phyloP scores from a whole-genome alignment of 257 asterid species.

The Nicotiana undulata region DNA sequence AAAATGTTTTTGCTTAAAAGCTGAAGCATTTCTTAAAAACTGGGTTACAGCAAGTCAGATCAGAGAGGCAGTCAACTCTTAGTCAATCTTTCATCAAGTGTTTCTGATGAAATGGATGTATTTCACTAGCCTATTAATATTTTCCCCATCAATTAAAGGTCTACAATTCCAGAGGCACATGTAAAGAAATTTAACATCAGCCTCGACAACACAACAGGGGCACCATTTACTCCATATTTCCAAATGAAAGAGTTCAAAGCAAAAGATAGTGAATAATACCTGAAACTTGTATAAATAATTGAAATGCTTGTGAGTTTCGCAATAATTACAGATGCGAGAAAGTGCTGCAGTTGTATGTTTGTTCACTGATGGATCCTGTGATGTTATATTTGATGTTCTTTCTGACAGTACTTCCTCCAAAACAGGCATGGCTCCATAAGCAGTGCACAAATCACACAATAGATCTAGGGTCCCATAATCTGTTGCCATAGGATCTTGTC shows the following conservation, averaged over 20 bases:
- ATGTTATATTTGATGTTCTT: slow-evolving; percentile 33
- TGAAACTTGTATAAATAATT: slow-evolving; percentile 86
- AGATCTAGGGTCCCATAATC: slow-evolving; percentile 91
- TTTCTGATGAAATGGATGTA: background rate
- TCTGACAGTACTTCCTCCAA: slow-evolving; percentile 75
- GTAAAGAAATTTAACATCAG: background rate
- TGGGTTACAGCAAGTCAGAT: background rate
- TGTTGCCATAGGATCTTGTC: slow-evolving; percentile 72
- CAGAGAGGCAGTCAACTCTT: background rate
- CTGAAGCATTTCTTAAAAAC: background rate
- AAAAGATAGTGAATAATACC: slow-evolving; percentile 35
- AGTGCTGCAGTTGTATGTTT: slow-evolving; percentile 87
- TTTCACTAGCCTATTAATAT: slow-evolving; percentile 1
- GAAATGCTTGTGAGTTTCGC: slow-evolving; percentile 92
- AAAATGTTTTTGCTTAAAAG: background rate
- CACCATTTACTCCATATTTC: background rate
- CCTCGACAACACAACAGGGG: background rate
- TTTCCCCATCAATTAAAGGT: background rate
- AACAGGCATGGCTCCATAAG: slow-evolving; percentile 78
- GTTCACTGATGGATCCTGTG: slow-evolving; percentile 50
- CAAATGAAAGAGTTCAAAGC: slow-evolving; percentile 12
- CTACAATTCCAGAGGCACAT: background rate
- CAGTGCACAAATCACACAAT: slow-evolving; percentile 81
- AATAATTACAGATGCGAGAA: slow-evolving; percentile 78
- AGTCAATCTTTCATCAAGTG: background rate